A percentile compares a stretch with the other conserved stretches of the same genome.
These are phyloP conservation scores for Hymenotorrendiella dingleyae DNA, from an alignment of 2,329 filamentous ascomycete species.

Conservation along the genomic window DNA sequence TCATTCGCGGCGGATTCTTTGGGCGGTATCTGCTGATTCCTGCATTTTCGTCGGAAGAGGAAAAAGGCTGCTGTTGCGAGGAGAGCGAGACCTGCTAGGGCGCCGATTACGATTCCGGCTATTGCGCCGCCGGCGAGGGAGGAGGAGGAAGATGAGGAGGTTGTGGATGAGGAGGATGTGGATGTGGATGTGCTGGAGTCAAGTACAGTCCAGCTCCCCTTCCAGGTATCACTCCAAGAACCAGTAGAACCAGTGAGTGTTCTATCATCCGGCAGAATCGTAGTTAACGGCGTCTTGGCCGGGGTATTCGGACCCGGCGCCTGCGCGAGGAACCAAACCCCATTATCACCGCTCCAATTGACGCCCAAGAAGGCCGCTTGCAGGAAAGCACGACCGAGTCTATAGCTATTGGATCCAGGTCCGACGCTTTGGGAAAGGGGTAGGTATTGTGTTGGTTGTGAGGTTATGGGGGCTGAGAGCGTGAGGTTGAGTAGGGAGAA, in stretches of 20 bases:
- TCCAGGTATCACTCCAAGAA: slow-evolving; percentile 11
- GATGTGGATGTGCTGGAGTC: not conserved
- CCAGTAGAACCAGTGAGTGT: slow-evolving; percentile 6
- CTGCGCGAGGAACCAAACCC: slow-evolving; percentile 27
- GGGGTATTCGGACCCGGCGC: slow-evolving; percentile 23
- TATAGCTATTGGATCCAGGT: slow-evolving; percentile 5
- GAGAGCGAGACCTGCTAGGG: too few species aligned
- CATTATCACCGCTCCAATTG: slow-evolving; percentile 22
- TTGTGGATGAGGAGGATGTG: not conserved
- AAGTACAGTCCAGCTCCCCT: slow-evolving; percentile 2
- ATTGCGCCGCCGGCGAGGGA: not conserved
- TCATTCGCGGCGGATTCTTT: too few species aligned
- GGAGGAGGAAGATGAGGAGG: not conserved
- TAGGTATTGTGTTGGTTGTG: slow-evolving; percentile 13
- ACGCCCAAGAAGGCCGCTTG: slow-evolving; percentile 33
- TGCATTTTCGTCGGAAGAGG: too few species aligned
- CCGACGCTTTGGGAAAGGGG: slow-evolving; percentile 20
- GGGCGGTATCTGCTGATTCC: too few species aligned
- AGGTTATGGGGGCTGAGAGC: slow-evolving; percentile 11
- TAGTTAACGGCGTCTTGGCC: not conserved
- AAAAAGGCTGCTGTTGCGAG: too few species aligned
- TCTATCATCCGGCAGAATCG: slow-evolving; percentile 3
- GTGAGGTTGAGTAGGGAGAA: slow-evolving; percentile 18
- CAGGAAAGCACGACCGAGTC: slow-evolving; percentile 33
- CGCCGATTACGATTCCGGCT: too few species aligned